phyloP scores from a whole-genome alignment of 192 early-diverging fungal genomes.

The Coemansia biformis region DNA sequence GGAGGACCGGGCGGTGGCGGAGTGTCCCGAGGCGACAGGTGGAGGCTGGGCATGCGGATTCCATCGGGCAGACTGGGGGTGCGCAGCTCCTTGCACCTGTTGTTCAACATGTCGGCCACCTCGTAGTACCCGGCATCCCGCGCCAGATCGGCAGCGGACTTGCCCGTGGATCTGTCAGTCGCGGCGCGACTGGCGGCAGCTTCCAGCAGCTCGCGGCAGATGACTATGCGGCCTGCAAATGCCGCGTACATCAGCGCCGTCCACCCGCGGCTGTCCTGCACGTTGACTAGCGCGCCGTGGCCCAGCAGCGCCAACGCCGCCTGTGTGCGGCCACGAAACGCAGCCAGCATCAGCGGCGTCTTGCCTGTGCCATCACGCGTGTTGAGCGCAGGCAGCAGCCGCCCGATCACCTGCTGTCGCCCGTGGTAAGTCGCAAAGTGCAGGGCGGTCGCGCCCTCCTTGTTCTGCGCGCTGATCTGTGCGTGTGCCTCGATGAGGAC shows the following conservation, averaged over 20 bases:
- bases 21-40: background rate
- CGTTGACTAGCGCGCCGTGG: constrained; percentile 13
- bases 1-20: no score
- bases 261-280: constrained; percentile 34
- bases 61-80: constrained; percentile 32
- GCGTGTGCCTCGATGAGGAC: constrained; percentile 6
- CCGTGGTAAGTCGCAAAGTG: constrained; percentile 43
- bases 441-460: constrained; percentile 25
- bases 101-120: constrained; percentile 37
- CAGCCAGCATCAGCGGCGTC: constrained; percentile 43
- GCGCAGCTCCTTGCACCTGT: constrained; percentile 7
- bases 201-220: constrained; percentile 43
- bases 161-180: constrained; percentile 5
- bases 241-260: constrained; percentile 46
- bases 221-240: constrained; percentile 40
- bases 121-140: constrained; percentile 39
- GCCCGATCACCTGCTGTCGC: constrained; percentile 8
- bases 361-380: constrained; percentile 25
- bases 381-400: constrained; percentile 4
- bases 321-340: constrained; percentile 39
- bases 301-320: constrained; percentile 14
- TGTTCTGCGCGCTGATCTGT: constrained; percentile 10
- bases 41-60: constrained; percentile 18
- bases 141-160: constrained; percentile 26
- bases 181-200: constrained; percentile 5